Base-by-base conservation (phyloP, 2,329 filamentous ascomycete species). In the Orbilia ellipsospora region DNA sequence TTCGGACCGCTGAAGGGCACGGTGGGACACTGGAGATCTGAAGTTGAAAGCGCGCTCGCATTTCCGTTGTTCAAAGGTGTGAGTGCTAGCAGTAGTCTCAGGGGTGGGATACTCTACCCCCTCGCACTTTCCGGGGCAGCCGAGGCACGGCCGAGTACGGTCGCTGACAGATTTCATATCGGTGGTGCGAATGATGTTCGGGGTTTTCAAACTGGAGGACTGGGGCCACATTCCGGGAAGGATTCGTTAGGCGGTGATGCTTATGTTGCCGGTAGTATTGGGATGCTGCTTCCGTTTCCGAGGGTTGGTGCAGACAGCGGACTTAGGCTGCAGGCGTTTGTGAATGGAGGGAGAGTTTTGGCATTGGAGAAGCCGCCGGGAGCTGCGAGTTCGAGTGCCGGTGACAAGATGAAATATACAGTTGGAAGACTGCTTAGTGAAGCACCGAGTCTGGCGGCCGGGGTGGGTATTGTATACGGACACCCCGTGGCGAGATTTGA, bases 111-210 rank as follows among this genome's bases (percentile, higher is more conserved):
- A 57, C 85, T 99, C 7, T 96, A 91, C 81, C 95, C 95, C 0
- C 85, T 99, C 15, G 87, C 92, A 1, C 84, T 91, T 6, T 88
- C 88, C 5, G 51, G 81, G 78, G 59, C 86, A 62, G 80, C 83
- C 16, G 84, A 84, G 57, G 69, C 68, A 10, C 75, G 65, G 15
- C 88, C 90, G 3, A 96, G 92, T 78, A 89, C 92, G 31, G 87
- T 98, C 80, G 97, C 96, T 81, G 95, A 99, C 82, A 92, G 95
- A 52, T 99, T 99, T 84, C 89, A 93, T 80, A 91, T 99, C 36
- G 95, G 95, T 51, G 95, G 95, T 0, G 94, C 95, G 2, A 97
- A 93, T 2, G 94, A 97, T 81, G 92, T 99, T 13, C 92, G 95
- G 66, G 95, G 95, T 1, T 99, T 99, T 86, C 90, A 93, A 73